Conservation (phyloP, 1,284 basidiomycete species). For the Hemileia vastatrix region DNA sequence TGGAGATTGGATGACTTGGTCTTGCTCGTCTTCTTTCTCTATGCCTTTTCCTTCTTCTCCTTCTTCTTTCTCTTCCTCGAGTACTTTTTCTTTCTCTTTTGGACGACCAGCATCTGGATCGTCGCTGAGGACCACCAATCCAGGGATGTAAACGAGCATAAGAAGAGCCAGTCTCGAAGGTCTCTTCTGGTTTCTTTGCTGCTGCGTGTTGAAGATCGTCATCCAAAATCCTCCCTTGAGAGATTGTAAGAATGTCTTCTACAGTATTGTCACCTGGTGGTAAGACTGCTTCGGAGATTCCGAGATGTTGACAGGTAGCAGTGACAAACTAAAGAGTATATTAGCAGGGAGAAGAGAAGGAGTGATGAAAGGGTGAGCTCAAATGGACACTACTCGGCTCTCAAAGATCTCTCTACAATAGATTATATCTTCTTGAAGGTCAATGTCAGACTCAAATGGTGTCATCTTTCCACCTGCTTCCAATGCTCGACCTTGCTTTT, state of each 20-base stretch:
- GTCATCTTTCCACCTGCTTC: no score
- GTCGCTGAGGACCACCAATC: slow-evolving; percentile 1
- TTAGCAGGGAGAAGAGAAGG: not conserved
- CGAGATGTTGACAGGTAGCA: slow-evolving; percentile 40
- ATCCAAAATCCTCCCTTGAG: slow-evolving; percentile 15
- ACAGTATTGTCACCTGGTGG: slow-evolving; percentile 32
- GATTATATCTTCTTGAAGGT: no score
- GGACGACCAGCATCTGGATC: not conserved
- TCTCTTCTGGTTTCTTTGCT: slow-evolving; percentile 27
- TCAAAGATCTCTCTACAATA: no score
- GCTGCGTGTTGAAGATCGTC: slow-evolving; percentile 21
- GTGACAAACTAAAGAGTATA: slow-evolving; percentile 29
- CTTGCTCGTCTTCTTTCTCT: not conserved
- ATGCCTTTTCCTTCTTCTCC: no score
- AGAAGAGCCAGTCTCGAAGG: slow-evolving; percentile 14
- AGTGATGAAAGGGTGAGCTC: not conserved
- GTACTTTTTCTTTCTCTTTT: not conserved
- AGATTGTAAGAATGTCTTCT: slow-evolving; percentile 30
- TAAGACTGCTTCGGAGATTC: slow-evolving; percentile 27
- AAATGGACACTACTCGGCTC: no score
- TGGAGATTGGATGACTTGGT: not conserved
- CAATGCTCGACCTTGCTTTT: no score
- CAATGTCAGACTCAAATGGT: no score
- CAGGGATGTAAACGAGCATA: not conserved
- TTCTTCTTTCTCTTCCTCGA: slow-evolving; percentile 1